Evolutionary conservation across 2,329 filamentous ascomycete species (phyloP).

Genomic region (Penicillium digitatum): DNA sequence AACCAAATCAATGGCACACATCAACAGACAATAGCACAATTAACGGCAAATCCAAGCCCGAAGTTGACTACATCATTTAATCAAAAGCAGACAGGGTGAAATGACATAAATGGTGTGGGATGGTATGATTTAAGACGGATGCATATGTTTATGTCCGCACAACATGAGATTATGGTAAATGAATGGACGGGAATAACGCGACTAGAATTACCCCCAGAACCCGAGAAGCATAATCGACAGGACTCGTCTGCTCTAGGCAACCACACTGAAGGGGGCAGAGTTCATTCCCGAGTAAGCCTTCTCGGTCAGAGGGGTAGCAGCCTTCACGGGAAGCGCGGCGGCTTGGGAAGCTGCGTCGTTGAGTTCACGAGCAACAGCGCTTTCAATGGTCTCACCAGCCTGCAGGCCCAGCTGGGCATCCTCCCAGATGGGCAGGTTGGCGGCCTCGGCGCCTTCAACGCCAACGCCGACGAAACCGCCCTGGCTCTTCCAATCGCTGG

Average conservation of each 20-base stretch:
- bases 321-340: conserved; percentile 22
- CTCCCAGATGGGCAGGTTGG: conserved; percentile 79
- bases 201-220: conserved; percentile 7
- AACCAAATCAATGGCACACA: background rate
- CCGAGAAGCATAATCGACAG: background rate
- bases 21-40: background rate
- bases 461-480: conserved; percentile 96
- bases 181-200: conserved; percentile 18
- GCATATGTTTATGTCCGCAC: conserved; percentile 3
- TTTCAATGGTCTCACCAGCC: conserved; percentile 56
- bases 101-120: background rate
- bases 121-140: conserved; percentile 1
- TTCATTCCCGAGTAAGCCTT: conserved; percentile 21
- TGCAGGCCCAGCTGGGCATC: conserved; percentile 75
- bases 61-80: background rate
- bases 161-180: conserved; percentile 9
- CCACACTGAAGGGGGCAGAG: conserved; percentile 28
- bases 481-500: conserved; percentile 82
- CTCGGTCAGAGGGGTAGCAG: conserved; percentile 20
- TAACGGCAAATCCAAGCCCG: background rate
- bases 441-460: conserved; percentile 57
- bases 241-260: conserved; percentile 20
- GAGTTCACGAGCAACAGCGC: conserved; percentile 50
- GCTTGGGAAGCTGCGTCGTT: conserved; percentile 16
- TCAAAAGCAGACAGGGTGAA: background rate